Evolutionary conservation across 257 asterid genomes (phyloP).

Genomic region (Solanum sejunctum): DNA sequence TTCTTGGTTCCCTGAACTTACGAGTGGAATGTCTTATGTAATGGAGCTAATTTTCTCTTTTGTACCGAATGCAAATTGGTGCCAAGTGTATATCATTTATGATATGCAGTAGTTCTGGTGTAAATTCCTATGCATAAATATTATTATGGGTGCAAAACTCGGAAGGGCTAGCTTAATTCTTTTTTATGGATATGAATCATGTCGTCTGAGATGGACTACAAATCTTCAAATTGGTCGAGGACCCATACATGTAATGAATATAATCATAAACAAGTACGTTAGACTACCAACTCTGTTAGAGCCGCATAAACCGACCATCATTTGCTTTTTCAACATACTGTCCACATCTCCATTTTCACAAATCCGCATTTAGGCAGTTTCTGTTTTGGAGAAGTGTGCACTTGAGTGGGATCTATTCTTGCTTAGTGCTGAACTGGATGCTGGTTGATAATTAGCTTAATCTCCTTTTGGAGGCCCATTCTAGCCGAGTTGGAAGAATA

Average conservation of each 20-base stretch:
- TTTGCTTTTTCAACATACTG: neutral
- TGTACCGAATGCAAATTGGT: neutral
- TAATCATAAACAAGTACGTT: neutral
- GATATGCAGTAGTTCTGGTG: neutral
- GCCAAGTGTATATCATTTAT: neutral
- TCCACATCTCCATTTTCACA: neutral
- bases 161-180: neutral
- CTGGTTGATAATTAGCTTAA: neutral
- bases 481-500: neutral
- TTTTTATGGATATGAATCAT: neutral
- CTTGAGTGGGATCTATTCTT: neutral
- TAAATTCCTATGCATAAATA: neutral
- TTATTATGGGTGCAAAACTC: neutral
- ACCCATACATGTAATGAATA: neutral
- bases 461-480: neutral
- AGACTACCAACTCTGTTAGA: neutral
- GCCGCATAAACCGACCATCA: neutral
- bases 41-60: neutral
- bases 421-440: neutral
- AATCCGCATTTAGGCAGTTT: too few relatives aligned
- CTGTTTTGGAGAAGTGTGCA: neutral
- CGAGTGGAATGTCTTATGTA: neutral
- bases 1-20: neutral
- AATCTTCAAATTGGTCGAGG: neutral
- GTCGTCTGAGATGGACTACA: neutral